Percentiles rank a stretch among this genome's conserved stretches.
phyloP scores from a whole-genome alignment of 2,329 filamentous ascomycete species.

The Cladophialophora chaetospira region DNA sequence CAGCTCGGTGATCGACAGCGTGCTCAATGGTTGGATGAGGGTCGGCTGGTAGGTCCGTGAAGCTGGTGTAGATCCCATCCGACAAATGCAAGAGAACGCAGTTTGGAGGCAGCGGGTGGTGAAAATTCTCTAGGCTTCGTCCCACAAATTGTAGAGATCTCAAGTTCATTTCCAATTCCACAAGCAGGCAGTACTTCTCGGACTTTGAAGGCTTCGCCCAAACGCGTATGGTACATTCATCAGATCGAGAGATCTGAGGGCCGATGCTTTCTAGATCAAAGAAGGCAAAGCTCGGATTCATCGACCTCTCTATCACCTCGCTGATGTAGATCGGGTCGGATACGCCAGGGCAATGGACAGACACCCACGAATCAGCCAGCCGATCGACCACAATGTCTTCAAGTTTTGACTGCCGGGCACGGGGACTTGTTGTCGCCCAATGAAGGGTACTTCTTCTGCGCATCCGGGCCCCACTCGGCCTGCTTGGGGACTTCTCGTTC shows the following conservation, averaged over 20 bases:
- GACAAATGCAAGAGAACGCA: conserved; percentile 81
- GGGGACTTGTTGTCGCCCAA: conserved; percentile 62
- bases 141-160: conserved; percentile 77
- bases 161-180: conserved; percentile 73
- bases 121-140: conserved; percentile 62
- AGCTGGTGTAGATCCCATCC: conserved; percentile 81
- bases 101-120: conserved; percentile 76
- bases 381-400: conserved; percentile 70
- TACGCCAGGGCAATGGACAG: conserved; percentile 68
- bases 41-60: conserved; percentile 63
- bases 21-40: conserved; percentile 9
- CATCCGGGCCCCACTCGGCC: conserved; percentile 43
- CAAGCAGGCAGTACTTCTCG: conserved; percentile 62
- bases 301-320: conserved; percentile 75
- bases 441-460: conserved; percentile 63
- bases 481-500: conserved; percentile 27
- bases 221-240: conserved; percentile 67
- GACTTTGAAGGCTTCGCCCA: conserved; percentile 67
- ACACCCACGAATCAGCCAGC: conserved; percentile 88
- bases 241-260: conserved; percentile 65
- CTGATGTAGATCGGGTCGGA: conserved; percentile 85
- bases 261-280: conserved; percentile 72
- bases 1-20: conserved; percentile 21
- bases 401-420: conserved; percentile 70
- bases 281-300: conserved; percentile 86